Evolutionary conservation across 1,284 basidiomycete genomes (phyloP), one percentile per base, ranked within the genome.

Genomic region (Thecaphora frezii): DNA sequence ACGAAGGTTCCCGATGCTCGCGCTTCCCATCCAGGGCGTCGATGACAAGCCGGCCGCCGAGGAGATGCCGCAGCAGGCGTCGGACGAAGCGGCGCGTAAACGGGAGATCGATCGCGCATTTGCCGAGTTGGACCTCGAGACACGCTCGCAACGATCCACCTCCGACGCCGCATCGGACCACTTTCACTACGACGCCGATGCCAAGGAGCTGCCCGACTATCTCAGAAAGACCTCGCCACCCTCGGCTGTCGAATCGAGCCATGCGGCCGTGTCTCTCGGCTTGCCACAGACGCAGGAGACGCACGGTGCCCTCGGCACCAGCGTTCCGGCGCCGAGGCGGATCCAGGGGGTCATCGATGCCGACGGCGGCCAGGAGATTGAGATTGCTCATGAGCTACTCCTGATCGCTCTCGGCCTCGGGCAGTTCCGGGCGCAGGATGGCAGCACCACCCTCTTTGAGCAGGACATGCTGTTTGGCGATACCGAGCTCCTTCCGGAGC

Each of bases 381-480:
- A 73, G 37, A 47, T 75, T 1, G 58, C 64, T 2, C 58, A 75
- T 39, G 73, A 75, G 47, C 53, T 75, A 0, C 56, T 74, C 3
- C 55, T 75, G 19, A 51, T 75, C 12, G 71, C 73, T 1, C 54
- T 75, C 10, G 73, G 73, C 0, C 49, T 75, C 3, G 73, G 73
- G 5, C 71, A 72, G 46, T 72, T 56, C 28, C 52, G 73, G 13
- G 66, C 70, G 19, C 62, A 68, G 48, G 69, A 75, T 40, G 71
- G 69, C 3, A 36, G 48, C 0, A 71, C 69, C 21, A 71, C 69
- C 16, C 38, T 74, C 16, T 74, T 69, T 37, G 73, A 75, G 51
- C 64, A 67, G 24, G 73, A 74, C 39, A 54, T 66, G 21, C 37
- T 72, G 10, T 74, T 72, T 33, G 73, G 66, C 23, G 62, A 64